phyloP scores from a whole-genome alignment of 495 filamentous ascomycete genomes.

The Aspergillus diversus region DNA sequence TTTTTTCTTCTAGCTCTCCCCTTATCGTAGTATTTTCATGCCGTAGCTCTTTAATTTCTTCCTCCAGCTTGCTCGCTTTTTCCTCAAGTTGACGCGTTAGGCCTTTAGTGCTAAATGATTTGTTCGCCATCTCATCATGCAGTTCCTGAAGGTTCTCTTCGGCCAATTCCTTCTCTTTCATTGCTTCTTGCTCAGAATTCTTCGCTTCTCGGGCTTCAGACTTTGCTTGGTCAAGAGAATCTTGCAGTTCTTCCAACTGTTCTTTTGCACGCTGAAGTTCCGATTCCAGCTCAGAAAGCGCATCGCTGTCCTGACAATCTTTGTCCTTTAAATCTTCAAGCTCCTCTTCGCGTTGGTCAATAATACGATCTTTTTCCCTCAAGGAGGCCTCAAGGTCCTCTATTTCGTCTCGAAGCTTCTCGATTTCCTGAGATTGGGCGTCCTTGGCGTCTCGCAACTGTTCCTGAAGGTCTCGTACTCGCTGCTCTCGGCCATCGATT shows the following conservation, averaged over 20 bases:
- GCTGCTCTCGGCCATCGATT: slow-evolving; percentile 57
- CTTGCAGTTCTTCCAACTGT: slow-evolving; percentile 63
- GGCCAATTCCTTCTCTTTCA: slow-evolving; percentile 57
- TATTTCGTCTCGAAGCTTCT: slow-evolving; percentile 68
- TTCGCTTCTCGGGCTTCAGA: slow-evolving; percentile 60
- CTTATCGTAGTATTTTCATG: slow-evolving; percentile 58
- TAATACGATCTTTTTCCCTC: slow-evolving; percentile 64
- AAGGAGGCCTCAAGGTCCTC: slow-evolving; percentile 68
- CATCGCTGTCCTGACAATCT: slow-evolving; percentile 54
- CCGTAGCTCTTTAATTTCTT: slow-evolving; percentile 62
- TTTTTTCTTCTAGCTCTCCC: slow-evolving; percentile 54
- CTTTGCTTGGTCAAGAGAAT: slow-evolving; percentile 55
- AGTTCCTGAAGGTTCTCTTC: slow-evolving; percentile 61
- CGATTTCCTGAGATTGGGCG: slow-evolving; percentile 55
- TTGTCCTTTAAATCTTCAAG: slow-evolving; percentile 62
- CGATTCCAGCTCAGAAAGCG: slow-evolving; percentile 53
- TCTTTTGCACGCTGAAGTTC: slow-evolving; percentile 59
- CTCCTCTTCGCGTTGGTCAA: slow-evolving; percentile 69
- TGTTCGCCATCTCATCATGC: slow-evolving; percentile 77
- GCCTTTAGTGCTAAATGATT: slow-evolving; percentile 76
- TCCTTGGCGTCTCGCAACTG: slow-evolving; percentile 50
- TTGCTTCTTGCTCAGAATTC: slow-evolving; percentile 63
- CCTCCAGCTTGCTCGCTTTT: slow-evolving; percentile 64
- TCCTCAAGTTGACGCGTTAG: slow-evolving; percentile 76
- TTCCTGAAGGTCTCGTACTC: slow-evolving; percentile 51